Evolutionary conservation across 768 basidiomycete species (phyloP), one percentile per base, ranked within the genome.

Genomic region (Rhizopogon rudus): DNA sequence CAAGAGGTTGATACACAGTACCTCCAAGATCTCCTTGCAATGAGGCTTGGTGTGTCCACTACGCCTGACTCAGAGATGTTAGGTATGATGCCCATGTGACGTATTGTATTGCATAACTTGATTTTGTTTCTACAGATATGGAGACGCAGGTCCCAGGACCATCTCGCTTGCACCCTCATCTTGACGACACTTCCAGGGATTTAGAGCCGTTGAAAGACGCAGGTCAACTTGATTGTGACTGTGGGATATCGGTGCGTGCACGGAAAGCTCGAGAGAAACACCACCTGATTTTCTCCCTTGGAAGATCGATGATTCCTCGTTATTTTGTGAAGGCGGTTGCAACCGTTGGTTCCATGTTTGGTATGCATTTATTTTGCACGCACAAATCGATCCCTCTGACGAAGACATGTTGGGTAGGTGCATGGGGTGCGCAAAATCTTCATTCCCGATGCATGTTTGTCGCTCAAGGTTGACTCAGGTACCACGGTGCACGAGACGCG

Each of bases 321-420:
- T 81, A 54, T 76, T 81, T 53, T 93, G 90, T 62, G 88, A 91
- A 56, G 84, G 82, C 8, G 81, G 76, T n/a, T 91, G 91, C 67
- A 74, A 74, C 16, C 78, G 73, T 55, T 91, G 88, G 88, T 86
- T 80, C 64, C 91, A 93, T 66, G 61, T 83, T 42, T 93, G 90
- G 90, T 90, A 53, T 52, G 80, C 64, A 55, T 29, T 17, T 49
- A 49, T 7, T 7, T 31, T 20, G 20, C n/a, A 25, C 40, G 9
- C 48, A 22, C 12, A 46, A 22, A 33, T 10, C 28, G 22, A 50
- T 29, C 45, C 10, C 42, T 37, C 52, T 35, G 20, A 51, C 25
- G 8, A 16, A 49, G 35, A 35, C 13, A 13, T n/a, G 48, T 35
- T 35, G 25, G 10, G 25, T 33, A 69, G 63, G 75, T 77, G 76